Conservation (phyloP, 176 grass and related monocot species). For the Bothriochloa decipiens region DNA sequence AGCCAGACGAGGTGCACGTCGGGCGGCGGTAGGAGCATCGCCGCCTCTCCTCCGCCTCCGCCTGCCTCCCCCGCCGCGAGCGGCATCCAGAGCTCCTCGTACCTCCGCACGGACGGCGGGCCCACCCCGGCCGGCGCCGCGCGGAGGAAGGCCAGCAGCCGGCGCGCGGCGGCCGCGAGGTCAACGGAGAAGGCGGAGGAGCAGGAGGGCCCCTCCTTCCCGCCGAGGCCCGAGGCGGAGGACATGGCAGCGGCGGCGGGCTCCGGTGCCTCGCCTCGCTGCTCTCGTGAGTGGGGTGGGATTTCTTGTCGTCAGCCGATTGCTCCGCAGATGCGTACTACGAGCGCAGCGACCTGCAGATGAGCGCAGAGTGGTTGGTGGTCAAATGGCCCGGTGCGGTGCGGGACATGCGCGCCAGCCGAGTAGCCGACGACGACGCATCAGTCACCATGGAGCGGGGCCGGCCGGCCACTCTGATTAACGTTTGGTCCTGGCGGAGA, state of each 20-base stretch:
- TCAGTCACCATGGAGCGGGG: not conserved
- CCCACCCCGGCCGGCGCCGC: constrained; percentile 37
- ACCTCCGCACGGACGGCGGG: constrained; percentile 57
- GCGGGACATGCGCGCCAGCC: too few species aligned
- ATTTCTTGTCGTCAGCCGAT: not conserved
- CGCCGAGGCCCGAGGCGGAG: not conserved
- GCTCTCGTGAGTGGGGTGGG: not conserved
- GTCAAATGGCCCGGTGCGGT: not conserved
- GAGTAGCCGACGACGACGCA: not conserved
- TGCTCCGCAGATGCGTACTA: not conserved
- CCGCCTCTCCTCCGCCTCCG: constrained; percentile 30
- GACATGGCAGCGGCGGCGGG: not conserved
- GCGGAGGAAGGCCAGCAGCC: constrained; percentile 77
- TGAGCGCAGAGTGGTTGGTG: not conserved
- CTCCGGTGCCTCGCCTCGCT: not conserved
- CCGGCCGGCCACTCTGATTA: not conserved
- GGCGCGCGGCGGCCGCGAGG: constrained; percentile 63
- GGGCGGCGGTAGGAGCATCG: constrained; percentile 70
- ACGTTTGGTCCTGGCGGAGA: not conserved
- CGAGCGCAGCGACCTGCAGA: not conserved
- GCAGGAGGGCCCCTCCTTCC: not conserved
- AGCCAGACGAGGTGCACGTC: constrained; percentile 91
- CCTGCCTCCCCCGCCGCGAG: constrained; percentile 43
- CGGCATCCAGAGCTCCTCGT: constrained; percentile 89
- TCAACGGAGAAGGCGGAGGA: constrained; percentile 45